phyloP scores from a whole-genome alignment of 2,329 filamentous ascomycete genomes.

The Talaromyces albobiverticillius region DNA sequence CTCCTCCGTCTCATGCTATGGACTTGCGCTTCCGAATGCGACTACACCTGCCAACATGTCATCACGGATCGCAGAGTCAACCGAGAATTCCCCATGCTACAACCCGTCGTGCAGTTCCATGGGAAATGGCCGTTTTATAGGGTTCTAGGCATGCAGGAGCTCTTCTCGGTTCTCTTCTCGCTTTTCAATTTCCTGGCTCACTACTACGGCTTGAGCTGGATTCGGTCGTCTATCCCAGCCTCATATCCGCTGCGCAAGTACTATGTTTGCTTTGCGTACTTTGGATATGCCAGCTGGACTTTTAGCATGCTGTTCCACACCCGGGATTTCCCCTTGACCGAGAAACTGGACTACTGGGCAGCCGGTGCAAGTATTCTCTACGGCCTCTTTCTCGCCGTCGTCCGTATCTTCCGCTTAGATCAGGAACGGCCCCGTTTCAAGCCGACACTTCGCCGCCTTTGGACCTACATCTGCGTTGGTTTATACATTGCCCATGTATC shows the following conservation, averaged over 20 bases:
- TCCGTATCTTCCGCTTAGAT: conserved; percentile 83
- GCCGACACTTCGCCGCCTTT: conserved; percentile 62
- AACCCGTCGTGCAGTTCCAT: conserved; percentile 84
- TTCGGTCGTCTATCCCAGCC: conserved; percentile 68
- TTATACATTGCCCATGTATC: conserved; percentile 75
- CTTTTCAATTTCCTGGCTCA: conserved; percentile 89
- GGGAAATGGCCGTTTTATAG: conserved; percentile 98
- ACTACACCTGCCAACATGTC: conserved; percentile 96
- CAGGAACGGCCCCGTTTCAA: conserved; percentile 46
- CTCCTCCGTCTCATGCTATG: conserved; percentile 85
- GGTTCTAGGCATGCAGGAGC: conserved; percentile 89
- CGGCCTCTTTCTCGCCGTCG: conserved; percentile 78
- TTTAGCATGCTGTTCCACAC: conserved; percentile 92
- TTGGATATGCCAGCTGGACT: conserved; percentile 79
- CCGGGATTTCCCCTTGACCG: conserved; percentile 78
- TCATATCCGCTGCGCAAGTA: conserved; percentile 74
- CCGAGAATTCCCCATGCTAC: conserved; percentile 60
- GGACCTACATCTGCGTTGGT: conserved; percentile 69
- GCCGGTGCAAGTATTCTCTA: conserved; percentile 89
- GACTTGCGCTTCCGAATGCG: conserved; percentile 91
- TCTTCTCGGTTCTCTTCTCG: conserved; percentile 89
- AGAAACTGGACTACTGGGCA: conserved; percentile 94
- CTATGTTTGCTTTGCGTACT: conserved; percentile 75
- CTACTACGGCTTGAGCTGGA: conserved; percentile 67
- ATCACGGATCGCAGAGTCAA: conserved; percentile 70